phyloP scores from a whole-genome alignment of 345 rosid species.

The Ceriops zippeliana region DNA sequence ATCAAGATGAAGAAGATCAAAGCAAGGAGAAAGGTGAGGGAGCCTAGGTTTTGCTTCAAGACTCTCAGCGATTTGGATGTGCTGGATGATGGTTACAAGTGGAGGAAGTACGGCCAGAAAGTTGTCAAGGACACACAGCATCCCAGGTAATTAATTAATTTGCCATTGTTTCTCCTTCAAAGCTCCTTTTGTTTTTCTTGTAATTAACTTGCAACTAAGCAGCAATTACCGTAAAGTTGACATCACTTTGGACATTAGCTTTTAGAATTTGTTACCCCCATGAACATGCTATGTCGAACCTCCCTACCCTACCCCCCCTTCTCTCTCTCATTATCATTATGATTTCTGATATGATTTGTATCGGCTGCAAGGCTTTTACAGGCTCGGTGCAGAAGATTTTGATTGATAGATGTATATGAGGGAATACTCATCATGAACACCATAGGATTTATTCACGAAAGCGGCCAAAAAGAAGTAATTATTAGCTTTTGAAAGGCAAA shows the following conservation, averaged over 20 bases:
- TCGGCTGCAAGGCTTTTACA: constrained; percentile 24
- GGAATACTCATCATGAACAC: constrained; percentile 21
- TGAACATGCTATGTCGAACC: no score
- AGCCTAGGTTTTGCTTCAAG: constrained; percentile 98
- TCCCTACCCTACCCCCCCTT: background rate
- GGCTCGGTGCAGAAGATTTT: constrained; percentile 28
- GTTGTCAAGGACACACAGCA: constrained; percentile 97
- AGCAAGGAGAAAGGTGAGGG: constrained; percentile 87
- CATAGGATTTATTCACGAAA: constrained; percentile 4
- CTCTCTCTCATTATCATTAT: constrained; percentile 24
- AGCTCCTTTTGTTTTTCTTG: constrained; percentile 1
- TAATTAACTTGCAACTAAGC: background rate
- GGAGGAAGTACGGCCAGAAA: constrained; percentile 99
- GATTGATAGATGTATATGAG: constrained; percentile 6
- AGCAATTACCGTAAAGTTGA: constrained; percentile 13
- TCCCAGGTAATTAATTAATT: constrained; percentile 59
- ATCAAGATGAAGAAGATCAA: constrained; percentile 78
- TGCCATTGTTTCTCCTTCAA: background rate
- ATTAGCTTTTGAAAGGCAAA: constrained; percentile 37
- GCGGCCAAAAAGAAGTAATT: constrained; percentile 42
- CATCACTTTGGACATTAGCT: constrained; percentile 10
- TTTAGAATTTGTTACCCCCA: constrained; percentile 1
- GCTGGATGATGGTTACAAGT: constrained; percentile 92
- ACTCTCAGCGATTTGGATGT: constrained; percentile 95
- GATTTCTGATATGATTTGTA: constrained; percentile 21